Conservation (phyloP, 2,329 filamentous ascomycete species). For the Rhinocladiella similis region DNA sequence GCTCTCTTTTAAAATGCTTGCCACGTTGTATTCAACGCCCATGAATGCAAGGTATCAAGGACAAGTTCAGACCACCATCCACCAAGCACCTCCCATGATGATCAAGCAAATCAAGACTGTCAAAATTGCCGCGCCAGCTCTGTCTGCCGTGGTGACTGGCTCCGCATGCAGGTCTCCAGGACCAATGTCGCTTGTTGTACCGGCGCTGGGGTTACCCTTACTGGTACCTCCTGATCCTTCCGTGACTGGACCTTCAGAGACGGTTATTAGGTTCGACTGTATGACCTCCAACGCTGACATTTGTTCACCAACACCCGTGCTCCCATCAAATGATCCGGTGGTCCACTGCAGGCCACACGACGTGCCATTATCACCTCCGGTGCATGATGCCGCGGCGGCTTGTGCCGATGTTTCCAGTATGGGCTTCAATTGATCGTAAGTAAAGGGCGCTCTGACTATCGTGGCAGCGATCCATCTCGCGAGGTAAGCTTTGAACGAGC, state of each 20-base stretch:
- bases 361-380: conserved; percentile 46
- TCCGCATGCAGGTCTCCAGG: conserved; percentile 23
- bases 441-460: conserved; percentile 59
- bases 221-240: conserved; percentile 60
- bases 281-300: conserved; percentile 57
- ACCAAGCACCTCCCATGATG: conserved; percentile 29
- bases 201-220: conserved; percentile 46
- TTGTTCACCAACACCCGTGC: conserved; percentile 41
- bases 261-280: conserved; percentile 53
- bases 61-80: conserved; percentile 24
- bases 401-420: conserved; percentile 55
- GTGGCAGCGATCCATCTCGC: conserved; percentile 60
- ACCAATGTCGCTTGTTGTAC: conserved; percentile 30
- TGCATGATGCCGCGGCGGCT: conserved; percentile 57
- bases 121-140: conserved; percentile 39
- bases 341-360: conserved; percentile 46
- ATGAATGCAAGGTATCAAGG: background rate
- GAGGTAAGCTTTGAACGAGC: conserved; percentile 66
- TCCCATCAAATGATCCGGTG: conserved; percentile 36
- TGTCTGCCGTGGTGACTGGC: conserved; percentile 37
- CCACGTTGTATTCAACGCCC: background rate
- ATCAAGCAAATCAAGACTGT: conserved; percentile 30
- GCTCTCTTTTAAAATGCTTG: background rate
- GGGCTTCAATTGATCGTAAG: conserved; percentile 51
- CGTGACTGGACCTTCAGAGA: conserved; percentile 43